Percentiles rank a stretch among this genome's conserved stretches.
These are phyloP conservation scores for Sordariomycetes sp. DNA, from an alignment of 2,329 filamentous ascomycete species.

Conservation along the genomic window DNA sequence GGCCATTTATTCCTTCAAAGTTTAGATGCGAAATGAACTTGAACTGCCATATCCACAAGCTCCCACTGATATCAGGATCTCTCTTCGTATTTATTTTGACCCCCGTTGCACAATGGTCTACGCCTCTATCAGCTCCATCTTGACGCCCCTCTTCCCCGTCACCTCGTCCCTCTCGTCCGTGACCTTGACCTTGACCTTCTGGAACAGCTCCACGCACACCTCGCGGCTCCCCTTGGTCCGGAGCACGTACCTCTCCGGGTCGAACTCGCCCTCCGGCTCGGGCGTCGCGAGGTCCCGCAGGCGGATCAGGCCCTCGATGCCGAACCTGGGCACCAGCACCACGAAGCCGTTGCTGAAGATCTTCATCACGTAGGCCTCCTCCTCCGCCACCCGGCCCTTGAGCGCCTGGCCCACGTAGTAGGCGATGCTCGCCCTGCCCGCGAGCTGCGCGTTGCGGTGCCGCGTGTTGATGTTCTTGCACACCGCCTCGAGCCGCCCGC, in stretches of 20 bases:
- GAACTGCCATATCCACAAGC: neutral
- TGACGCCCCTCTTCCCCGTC: slow-evolving; percentile 90
- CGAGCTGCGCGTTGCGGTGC: slow-evolving; percentile 94
- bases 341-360: slow-evolving; percentile 97
- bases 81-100: neutral
- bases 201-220: slow-evolving; percentile 70
- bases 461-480: slow-evolving; percentile 98
- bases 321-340: slow-evolving; percentile 89
- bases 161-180: slow-evolving; percentile 88
- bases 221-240: slow-evolving; percentile 44
- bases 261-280: slow-evolving; percentile 72
- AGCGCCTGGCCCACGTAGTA: slow-evolving; percentile 98
- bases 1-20: neutral
- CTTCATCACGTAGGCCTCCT: slow-evolving; percentile 93
- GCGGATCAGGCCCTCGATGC: slow-evolving; percentile 85
- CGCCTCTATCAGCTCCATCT: slow-evolving; percentile 51
- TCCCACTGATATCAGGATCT: neutral
- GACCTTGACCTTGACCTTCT: slow-evolving; percentile 82
- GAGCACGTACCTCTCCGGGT: slow-evolving; percentile 76
- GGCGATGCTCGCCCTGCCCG: slow-evolving; percentile 85
- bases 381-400: slow-evolving; percentile 63
- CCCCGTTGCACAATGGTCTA: neutral
- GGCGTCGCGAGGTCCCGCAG: slow-evolving; percentile 70
- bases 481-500: slow-evolving; percentile 78
- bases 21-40: neutral